Evolutionary conservation across 169 alveolate species (phyloP).

Genomic region (Theileria luwenshuni): DNA sequence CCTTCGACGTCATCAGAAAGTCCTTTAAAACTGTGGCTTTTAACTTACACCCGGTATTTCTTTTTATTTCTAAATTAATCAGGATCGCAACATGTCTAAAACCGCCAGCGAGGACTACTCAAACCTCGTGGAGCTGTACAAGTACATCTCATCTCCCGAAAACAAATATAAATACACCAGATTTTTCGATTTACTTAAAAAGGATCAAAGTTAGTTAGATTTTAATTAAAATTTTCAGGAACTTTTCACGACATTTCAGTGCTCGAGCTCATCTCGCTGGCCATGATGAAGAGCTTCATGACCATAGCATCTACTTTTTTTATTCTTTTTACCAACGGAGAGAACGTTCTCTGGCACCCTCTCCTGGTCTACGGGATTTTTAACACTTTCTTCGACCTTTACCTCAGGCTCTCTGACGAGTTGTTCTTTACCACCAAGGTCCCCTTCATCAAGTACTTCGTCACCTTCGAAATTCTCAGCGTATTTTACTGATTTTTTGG

Average conservation of each 20-base stretch:
- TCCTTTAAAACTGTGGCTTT: conserved; percentile 88
- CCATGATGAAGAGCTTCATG: conserved; percentile 28
- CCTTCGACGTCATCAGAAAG: conserved; percentile 87
- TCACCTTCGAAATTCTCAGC: conserved; percentile 40
- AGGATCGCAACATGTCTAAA: conserved; percentile 57
- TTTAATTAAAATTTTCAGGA: conserved; percentile 1
- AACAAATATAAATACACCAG: conserved; percentile 38
- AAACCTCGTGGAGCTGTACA: conserved; percentile 40
- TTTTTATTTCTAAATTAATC: not conserved
- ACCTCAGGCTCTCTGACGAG: conserved; percentile 49
- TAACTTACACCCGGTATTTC: conserved; percentile 52
- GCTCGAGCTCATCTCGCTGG: conserved; percentile 43
- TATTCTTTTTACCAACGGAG: conserved; percentile 30
- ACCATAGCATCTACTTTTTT: conserved; percentile 30
- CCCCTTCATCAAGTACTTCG: conserved; percentile 44
- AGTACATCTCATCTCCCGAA: conserved; percentile 25
- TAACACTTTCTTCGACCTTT: conserved; percentile 42
- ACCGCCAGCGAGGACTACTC: conserved; percentile 36
- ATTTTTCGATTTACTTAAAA: conserved; percentile 33
- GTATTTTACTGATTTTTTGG: not conserved
- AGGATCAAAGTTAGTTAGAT: conserved; percentile 14
- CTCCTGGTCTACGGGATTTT: conserved; percentile 47
- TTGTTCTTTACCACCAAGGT: conserved; percentile 18
- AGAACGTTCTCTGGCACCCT: conserved; percentile 21
- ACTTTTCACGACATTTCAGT: conserved; percentile 12